Evolutionary conservation across 139 green algal genomes (phyloP).

Genomic region (Picochlorum sp.): DNA sequence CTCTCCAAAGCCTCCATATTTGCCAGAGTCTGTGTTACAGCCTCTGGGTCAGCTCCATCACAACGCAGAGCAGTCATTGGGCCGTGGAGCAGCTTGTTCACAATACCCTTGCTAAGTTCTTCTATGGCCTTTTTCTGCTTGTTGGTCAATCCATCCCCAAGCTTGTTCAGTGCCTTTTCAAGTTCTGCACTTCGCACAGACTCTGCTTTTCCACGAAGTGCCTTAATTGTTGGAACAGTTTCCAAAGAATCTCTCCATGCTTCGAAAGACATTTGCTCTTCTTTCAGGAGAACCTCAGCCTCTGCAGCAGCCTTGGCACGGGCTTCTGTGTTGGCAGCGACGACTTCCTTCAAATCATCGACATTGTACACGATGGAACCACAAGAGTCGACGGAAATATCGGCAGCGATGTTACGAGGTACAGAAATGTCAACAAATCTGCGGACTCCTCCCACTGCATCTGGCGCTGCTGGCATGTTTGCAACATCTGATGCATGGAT

Average conservation of each 20-base stretch:
- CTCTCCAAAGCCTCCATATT: slow-evolving; percentile 98
- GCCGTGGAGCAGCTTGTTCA: slow-evolving; percentile 99
- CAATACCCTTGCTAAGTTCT: slow-evolving; percentile 87
- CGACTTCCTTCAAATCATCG: slow-evolving; percentile 97
- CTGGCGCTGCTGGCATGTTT: slow-evolving; percentile 14
- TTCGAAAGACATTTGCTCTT: slow-evolving; percentile 84
- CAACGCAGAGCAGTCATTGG: slow-evolving; percentile 94
- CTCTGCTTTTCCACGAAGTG: slow-evolving; percentile 88
- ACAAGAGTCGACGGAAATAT: slow-evolving; percentile 58
- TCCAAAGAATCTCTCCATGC: slow-evolving; percentile 94
- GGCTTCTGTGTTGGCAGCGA: slow-evolving; percentile 90
- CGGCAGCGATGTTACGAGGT: slow-evolving; percentile 86
- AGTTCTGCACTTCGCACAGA: slow-evolving; percentile 79
- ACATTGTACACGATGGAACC: slow-evolving; percentile 93
- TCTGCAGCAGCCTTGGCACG: slow-evolving; percentile 61
- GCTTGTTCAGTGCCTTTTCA: slow-evolving; percentile 81
- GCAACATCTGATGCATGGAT: slow-evolving; percentile 59
- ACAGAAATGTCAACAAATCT: slow-evolving; percentile 98
- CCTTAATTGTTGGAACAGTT: slow-evolving; percentile 99
- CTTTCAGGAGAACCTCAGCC: slow-evolving; percentile 49
- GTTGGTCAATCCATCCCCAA: slow-evolving; percentile 90
- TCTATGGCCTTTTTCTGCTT: slow-evolving; percentile 93
- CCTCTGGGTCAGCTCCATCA: slow-evolving; percentile 76
- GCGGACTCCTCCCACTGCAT: slow-evolving; percentile 62
- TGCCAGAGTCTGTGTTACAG: slow-evolving; percentile 82